Conservation (phyloP, 2,329 filamentous ascomycete genomes). For the Exophiala bonariae region DNA sequence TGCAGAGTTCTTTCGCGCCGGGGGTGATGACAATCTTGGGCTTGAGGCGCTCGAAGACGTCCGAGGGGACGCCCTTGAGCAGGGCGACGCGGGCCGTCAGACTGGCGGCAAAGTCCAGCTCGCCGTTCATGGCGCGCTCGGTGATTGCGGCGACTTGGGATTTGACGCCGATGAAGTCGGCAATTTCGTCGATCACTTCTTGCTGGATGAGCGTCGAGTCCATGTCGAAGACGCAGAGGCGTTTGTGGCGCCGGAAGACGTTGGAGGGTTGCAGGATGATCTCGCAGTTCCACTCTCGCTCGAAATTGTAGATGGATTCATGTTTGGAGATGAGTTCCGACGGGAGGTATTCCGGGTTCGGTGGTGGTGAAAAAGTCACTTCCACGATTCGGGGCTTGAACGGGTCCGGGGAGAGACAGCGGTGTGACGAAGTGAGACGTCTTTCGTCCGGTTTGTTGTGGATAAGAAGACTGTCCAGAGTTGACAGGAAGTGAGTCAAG, state of each 20-base stretch:
- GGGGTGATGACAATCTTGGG: conserved; percentile 75
- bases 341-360: conserved; percentile 48
- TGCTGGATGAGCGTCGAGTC: conserved; percentile 96
- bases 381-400: conserved; percentile 51
- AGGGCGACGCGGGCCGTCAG: conserved; percentile 78
- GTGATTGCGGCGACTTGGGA: conserved; percentile 84
- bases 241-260: conserved; percentile 75
- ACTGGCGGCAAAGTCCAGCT: conserved; percentile 85
- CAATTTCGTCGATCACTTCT: conserved; percentile 95
- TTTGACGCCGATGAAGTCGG: conserved; percentile 78
- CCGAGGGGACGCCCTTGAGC: conserved; percentile 75
- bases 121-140: conserved; percentile 89
- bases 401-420: conserved; percentile 44
- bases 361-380: conserved; percentile 52
- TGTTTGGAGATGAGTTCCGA: conserved; percentile 74
- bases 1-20: conserved; percentile 74
- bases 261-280: conserved; percentile 73
- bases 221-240: conserved; percentile 96
- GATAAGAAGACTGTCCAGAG: conserved; percentile 44
- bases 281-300: conserved; percentile 86
- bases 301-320: conserved; percentile 79
- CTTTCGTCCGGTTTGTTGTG: conserved; percentile 44
- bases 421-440: conserved; percentile 45
- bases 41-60: conserved; percentile 77
- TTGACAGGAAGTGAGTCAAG: conserved; percentile 56